These are phyloP conservation scores for Amesomyces nigricolor DNA, from an alignment of 2,329 filamentous ascomycete species.

Conservation along the genomic window DNA sequence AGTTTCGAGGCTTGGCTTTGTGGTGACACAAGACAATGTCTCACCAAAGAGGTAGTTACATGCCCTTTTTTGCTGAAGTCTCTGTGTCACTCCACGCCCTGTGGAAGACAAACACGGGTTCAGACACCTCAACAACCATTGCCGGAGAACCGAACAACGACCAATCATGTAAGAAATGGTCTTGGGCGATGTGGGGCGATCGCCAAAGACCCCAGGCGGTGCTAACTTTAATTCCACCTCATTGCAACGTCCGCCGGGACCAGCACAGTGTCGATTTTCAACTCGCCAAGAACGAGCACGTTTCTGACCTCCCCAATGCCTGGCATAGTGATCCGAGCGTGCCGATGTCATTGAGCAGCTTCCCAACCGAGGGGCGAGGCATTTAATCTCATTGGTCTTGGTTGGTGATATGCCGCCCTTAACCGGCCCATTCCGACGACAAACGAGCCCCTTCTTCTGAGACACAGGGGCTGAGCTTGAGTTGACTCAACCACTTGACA, in stretches of 20 bases:
- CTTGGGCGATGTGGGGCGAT: constrained; percentile 6
- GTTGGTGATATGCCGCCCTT: constrained; percentile 10
- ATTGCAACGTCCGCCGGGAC: neutral
- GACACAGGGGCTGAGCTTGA: too few species aligned
- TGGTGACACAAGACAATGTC: too few species aligned
- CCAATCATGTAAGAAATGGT: neutral
- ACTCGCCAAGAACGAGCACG: neutral
- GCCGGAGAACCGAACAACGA: too few species aligned
- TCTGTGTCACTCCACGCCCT: constrained; percentile 4
- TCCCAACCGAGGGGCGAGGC: constrained; percentile 12
- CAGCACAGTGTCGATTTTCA: neutral
- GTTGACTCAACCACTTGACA: too few species aligned
- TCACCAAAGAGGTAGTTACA: too few species aligned
- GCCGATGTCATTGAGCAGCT: constrained; percentile 13
- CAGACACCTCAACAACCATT: too few species aligned
- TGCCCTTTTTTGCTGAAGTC: neutral
- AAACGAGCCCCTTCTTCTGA: neutral
- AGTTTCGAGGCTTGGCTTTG: too few species aligned
- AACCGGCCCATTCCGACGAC: constrained; percentile 10
- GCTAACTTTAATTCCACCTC: constrained; percentile 14
- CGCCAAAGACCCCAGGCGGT: neutral
- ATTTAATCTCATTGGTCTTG: constrained; percentile 9
- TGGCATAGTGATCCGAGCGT: constrained; percentile 1
- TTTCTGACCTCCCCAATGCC: neutral
- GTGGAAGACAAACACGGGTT: neutral